phyloP scores from a whole-genome alignment of 768 basidiomycete species.

The Mycena alexandri region DNA sequence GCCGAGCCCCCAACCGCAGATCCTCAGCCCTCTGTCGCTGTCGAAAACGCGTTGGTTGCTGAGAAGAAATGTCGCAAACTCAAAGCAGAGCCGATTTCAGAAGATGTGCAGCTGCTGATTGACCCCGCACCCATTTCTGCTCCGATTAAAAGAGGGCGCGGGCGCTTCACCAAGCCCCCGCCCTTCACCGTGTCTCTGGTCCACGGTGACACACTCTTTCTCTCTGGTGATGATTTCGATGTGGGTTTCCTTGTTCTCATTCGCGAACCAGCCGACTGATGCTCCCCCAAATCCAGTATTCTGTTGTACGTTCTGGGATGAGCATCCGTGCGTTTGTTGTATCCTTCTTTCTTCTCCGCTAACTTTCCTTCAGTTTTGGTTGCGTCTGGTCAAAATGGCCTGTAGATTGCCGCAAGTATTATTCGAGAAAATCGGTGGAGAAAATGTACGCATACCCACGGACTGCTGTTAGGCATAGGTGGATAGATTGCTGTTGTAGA shows the following conservation, averaged over 20 bases:
- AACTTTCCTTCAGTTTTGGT: conserved; percentile 19
- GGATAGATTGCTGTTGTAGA: no score
- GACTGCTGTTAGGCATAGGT: no score
- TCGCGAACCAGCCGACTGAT: conserved; percentile 7
- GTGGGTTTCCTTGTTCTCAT: conserved; percentile 43
- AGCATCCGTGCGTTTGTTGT: conserved; percentile 55
- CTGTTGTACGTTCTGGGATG: conserved; percentile 58
- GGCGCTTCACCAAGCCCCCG: conserved; percentile 14
- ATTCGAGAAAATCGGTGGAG: no score
- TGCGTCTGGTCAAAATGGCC: conserved; percentile 4
- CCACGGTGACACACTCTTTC: conserved; percentile 58
- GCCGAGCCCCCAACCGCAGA: no score
- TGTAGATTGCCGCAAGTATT: neutral
- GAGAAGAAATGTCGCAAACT: no score
- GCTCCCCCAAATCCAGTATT: conserved; percentile 50
- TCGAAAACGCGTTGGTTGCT: no score
- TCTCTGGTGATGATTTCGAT: conserved; percentile 58
- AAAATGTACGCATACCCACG: no score
- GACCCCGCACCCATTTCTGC: no score
- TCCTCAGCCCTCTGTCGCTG: no score
- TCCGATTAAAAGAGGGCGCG: neutral
- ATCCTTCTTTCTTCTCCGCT: neutral
- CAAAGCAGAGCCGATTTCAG: no score
- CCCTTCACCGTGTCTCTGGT: conserved; percentile 52
- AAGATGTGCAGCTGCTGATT: no score